Evolutionary conservation across 2,329 filamentous ascomycete genomes (phyloP).

Genomic region (Coleophoma cylindrospora): DNA sequence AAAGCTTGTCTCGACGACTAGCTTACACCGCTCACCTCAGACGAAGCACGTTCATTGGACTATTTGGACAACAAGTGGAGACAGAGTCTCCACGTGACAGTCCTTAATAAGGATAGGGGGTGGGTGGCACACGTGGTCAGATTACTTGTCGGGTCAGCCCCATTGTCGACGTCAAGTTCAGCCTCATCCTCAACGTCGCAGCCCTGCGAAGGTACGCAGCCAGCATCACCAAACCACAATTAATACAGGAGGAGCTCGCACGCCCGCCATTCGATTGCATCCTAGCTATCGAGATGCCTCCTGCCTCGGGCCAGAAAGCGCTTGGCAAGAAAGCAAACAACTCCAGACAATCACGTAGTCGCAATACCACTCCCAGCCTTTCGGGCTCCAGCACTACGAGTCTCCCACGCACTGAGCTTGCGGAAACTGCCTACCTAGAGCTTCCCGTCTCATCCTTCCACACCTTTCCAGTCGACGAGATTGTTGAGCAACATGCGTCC

Average conservation of each 20-base stretch:
- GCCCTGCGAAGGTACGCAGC: no score
- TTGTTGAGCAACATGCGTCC: constrained; percentile 58
- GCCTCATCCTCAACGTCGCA: no score
- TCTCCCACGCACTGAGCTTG: constrained; percentile 42
- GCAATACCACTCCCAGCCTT: constrained; percentile 70
- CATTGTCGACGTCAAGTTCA: no score
- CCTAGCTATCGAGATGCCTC: constrained; percentile 43
- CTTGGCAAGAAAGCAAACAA: constrained; percentile 62
- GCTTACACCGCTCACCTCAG: no score
- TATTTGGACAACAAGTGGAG: no score
- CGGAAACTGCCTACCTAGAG: constrained; percentile 62
- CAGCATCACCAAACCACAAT: no score
- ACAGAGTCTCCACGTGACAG: no score
- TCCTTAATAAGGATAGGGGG: no score
- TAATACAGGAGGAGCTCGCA: not conserved
- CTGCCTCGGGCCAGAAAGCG: constrained; percentile 51
- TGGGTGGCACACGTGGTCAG: no score
- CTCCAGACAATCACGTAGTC: constrained; percentile 62
- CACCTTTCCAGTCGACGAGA: constrained; percentile 58
- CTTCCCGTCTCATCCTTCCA: constrained; percentile 54
- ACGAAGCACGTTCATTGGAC: no score
- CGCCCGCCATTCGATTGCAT: not conserved
- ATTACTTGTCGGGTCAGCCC: no score
- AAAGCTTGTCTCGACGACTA: not conserved
- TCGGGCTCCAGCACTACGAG: constrained; percentile 25